Conservation (phyloP, 1,139 yeast species). For the Geotrichum histeridarum region DNA sequence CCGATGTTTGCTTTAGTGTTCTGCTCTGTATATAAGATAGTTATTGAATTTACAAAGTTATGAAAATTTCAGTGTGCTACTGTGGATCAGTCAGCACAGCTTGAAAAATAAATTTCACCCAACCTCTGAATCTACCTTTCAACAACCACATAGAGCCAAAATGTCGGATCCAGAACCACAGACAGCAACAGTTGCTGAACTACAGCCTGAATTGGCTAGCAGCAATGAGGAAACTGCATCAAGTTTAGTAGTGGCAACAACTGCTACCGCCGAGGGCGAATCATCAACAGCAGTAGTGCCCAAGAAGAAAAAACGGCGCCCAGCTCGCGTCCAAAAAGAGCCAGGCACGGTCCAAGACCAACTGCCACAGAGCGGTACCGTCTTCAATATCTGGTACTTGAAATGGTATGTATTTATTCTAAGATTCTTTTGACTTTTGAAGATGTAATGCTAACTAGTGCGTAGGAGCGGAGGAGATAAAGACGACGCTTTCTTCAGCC, state of each 20-base stretch:
- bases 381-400: conserved; percentile 82
- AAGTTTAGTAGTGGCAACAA: neutral
- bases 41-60: neutral
- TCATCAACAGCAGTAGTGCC: neutral
- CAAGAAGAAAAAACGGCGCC: conserved; percentile 32
- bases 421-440: neutral
- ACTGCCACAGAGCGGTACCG: conserved; percentile 76
- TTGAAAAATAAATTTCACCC: neutral
- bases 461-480: conserved; percentile 38
- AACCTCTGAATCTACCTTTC: neutral
- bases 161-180: neutral
- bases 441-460: neutral
- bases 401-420: conserved; percentile 49
- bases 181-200: neutral
- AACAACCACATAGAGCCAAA: too few species aligned
- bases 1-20: neutral
- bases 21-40: neutral
- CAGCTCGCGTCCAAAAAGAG: conserved; percentile 71
- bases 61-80: neutral
- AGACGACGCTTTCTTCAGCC: conserved; percentile 35
- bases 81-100: neutral
- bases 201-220: neutral
- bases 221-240: neutral
- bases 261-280: neutral
- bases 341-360: conserved; percentile 58